Percentiles rank a stretch among this genome's conserved stretches.
Evolutionary conservation across 139 green algal species (phyloP).

Genomic region (Chlamydomonas schloesseri): DNA sequence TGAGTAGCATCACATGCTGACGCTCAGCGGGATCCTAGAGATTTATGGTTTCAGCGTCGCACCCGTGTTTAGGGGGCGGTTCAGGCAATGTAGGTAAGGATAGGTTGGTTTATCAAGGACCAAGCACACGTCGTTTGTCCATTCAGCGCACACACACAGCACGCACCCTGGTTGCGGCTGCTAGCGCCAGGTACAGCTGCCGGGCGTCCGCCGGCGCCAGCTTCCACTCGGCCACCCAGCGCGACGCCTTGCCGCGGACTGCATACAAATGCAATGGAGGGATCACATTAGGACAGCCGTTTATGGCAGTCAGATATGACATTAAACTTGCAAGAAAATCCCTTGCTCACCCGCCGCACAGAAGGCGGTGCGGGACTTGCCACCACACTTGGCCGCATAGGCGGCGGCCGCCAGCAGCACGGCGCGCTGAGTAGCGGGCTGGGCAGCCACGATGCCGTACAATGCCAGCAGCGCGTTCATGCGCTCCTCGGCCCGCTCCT

Average conservation of each 20-base stretch:
- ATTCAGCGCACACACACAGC: too few relatives aligned
- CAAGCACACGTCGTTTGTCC: too few relatives aligned
- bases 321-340: too few relatives aligned
- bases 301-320: too few relatives aligned
- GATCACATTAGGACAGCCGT: too few relatives aligned
- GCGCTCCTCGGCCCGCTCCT: constrained; percentile 57
- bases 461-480: constrained; percentile 52
- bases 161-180: constrained; percentile 61
- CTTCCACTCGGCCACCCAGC: constrained; percentile 56
- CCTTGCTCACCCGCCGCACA: neutral
- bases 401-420: constrained; percentile 50
- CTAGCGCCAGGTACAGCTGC: constrained; percentile 63
- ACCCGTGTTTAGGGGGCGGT: neutral
- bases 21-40: neutral
- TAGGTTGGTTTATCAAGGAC: constrained; percentile 32
- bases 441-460: constrained; percentile 36
- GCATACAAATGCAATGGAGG: too few relatives aligned
- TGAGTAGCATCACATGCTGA: too few relatives aligned
- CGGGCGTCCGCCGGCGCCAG: constrained; percentile 47
- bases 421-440: constrained; percentile 18
- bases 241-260: constrained; percentile 56
- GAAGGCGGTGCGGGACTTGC: constrained; percentile 13
- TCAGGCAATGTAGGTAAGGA: constrained; percentile 77
- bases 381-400: constrained; percentile 25
- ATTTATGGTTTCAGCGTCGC: constrained; percentile 39